Base-by-base conservation (phyloP, 306 rosid species). In the Arachis hypogaea region DNA sequence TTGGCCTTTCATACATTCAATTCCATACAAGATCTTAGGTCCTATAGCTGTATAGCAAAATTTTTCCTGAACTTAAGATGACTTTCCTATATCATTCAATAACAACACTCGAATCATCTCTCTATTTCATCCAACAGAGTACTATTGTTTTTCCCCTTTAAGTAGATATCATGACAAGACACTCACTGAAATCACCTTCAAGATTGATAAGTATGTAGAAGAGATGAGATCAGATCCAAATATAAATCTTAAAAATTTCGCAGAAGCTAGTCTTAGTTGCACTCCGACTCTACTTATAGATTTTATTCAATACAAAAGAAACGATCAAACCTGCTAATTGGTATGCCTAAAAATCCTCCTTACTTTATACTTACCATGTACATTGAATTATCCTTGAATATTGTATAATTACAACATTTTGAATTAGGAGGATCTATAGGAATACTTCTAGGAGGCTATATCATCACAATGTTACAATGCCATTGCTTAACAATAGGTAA, bases 401-500 rank as follows among this genome's bases (percentile, higher is more conserved):
- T 33, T 33, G 38, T 33, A 4, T 33, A 33, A 33, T 33, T 33
- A 33, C 38, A 33, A 33, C 3, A 22, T 22, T 22, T 22, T 22
- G 28, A 22, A 22, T 22, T 22, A 22, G 28, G 28, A 22, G 28
- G 28, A 22, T 22, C 28, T 22, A 22, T 22, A 22, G 28, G 28
- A 22, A 22, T 22, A 22, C 28, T 22, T 22, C 28, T 22, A 22
- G 28, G 28, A 22, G 28, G 28, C 28, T 22, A 22, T 22, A 22
- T 22, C 28, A 22, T 22, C 28, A 61, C 72, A 62, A 14, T 45
- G 51, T 29, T 14, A 43, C 38, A 69, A 30, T 54, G 41, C 60
- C 59, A 70, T 58, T 46, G 65, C 40, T 60, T 69, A 29, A n/a
- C 28, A 63, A 42, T 57, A 73, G 54, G 33, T 29, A 69, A 60